These are phyloP conservation scores for Gleditsia sinensis DNA, from an alignment of 306 rosid genomes.

Conservation along the genomic window DNA sequence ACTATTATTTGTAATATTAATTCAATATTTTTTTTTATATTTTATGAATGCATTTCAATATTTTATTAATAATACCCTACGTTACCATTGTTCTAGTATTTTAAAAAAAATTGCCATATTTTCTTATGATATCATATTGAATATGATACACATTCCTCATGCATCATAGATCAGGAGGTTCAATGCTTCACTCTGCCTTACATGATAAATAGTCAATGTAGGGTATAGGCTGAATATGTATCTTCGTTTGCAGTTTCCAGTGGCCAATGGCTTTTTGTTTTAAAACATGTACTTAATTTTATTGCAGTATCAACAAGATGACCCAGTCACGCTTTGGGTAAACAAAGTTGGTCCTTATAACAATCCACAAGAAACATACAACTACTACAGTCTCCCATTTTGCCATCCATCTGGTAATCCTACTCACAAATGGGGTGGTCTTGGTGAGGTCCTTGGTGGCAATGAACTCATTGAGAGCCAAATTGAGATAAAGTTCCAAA, in stretches of 20 bases:
- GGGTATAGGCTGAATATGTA: not conserved
- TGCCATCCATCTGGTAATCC: constrained; percentile 66
- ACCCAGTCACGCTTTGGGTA: constrained; percentile 87
- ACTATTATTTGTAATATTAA: not conserved
- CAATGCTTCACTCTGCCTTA: not conserved
- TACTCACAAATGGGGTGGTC: constrained; percentile 99
- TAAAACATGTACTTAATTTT: constrained; percentile 22
- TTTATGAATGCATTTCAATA: not conserved
- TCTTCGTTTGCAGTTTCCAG: constrained; percentile 14
- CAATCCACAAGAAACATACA: constrained; percentile 99
- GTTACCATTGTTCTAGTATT: not conserved
- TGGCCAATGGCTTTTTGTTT: constrained; percentile 24
- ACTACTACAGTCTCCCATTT: constrained; percentile 95
- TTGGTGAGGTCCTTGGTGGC: constrained; percentile 99
- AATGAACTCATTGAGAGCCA: constrained; percentile 96
- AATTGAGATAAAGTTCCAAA: constrained; percentile 69
- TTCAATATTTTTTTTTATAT: not conserved
- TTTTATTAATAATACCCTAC: not conserved
- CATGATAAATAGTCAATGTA: not conserved
- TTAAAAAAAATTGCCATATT: not conserved
- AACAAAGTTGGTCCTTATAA: constrained; percentile 98
- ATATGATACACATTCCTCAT: not conserved
- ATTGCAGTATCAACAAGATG: constrained; percentile 74
- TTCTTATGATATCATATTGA: not conserved
- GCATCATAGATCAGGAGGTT: not conserved